Evolutionary conservation across 805 yeast species (phyloP).

Genomic region (Pichia thaimueangensis): DNA sequence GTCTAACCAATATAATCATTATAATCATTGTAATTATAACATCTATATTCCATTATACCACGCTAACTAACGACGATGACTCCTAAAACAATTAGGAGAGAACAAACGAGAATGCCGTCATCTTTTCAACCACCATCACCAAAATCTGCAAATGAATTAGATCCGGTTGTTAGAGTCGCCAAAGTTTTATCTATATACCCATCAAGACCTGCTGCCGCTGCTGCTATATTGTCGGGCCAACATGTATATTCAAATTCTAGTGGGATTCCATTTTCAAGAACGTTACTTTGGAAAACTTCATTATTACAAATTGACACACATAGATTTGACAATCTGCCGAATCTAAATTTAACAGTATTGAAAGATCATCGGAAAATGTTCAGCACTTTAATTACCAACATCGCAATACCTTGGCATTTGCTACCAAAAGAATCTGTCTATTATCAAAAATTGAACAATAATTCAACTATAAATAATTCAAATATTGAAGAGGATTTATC

Average conservation of each 20-base stretch:
- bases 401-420: slow-evolving; percentile 31
- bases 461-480: background rate
- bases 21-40: no score
- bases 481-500: slow-evolving; percentile 8
- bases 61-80: no score
- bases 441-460: slow-evolving; percentile 15
- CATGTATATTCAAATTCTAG: slow-evolving; percentile 7
- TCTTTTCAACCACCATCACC: background rate
- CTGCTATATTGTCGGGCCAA: slow-evolving; percentile 9
- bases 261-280: slow-evolving; percentile 14
- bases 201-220: slow-evolving; percentile 9
- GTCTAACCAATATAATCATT: no score
- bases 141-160: no score
- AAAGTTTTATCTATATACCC: slow-evolving; percentile 4
- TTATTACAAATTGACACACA: slow-evolving; percentile 11
- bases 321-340: slow-evolving; percentile 14
- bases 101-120: slow-evolving; percentile 1
- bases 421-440: slow-evolving; percentile 23
- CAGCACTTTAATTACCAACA: slow-evolving; percentile 17
- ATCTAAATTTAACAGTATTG: no score
- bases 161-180: background rate
- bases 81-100: no score
- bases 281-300: slow-evolving; percentile 19
- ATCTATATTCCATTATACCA: no score
- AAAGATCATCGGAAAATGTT: slow-evolving; percentile 18